Evolutionary conservation across 495 filamentous ascomycete genomes (phyloP).

Genomic region (Aspergillus cristatus): DNA sequence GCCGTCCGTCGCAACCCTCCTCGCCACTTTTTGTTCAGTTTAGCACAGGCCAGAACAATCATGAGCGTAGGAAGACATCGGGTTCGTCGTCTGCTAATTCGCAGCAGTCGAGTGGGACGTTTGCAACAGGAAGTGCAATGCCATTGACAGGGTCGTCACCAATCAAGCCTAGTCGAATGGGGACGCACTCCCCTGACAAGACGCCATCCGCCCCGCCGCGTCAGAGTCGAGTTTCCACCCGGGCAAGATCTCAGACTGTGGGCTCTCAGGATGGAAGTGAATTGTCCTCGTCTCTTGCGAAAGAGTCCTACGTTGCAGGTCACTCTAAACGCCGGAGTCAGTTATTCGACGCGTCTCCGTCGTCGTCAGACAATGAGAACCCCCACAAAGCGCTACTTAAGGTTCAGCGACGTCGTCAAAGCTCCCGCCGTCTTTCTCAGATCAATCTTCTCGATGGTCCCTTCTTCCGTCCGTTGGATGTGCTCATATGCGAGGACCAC

Average conservation of each 20-base stretch:
- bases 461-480: slow-evolving; percentile 80
- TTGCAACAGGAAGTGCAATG: slow-evolving; percentile 66
- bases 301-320: slow-evolving; percentile 58
- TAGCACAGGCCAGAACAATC: slow-evolving; percentile 62
- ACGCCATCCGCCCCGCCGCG: slow-evolving; percentile 28
- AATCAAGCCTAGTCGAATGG: slow-evolving; percentile 58
- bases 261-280: slow-evolving; percentile 90
- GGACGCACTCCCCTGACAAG: slow-evolving; percentile 46
- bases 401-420: slow-evolving; percentile 85
- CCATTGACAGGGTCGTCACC: slow-evolving; percentile 65
- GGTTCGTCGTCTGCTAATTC: slow-evolving; percentile 79
- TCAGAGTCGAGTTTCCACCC: slow-evolving; percentile 38
- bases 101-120: slow-evolving; percentile 60
- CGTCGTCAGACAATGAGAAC: slow-evolving; percentile 95
- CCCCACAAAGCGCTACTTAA: slow-evolving; percentile 84
- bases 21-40: slow-evolving; percentile 92
- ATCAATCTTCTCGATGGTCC: slow-evolving; percentile 76
- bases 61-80: slow-evolving; percentile 69
- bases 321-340: slow-evolving; percentile 90
- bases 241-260: slow-evolving; percentile 83
- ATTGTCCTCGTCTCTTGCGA: slow-evolving; percentile 29
- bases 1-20: slow-evolving; percentile 80
- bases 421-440: slow-evolving; percentile 83
- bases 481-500: slow-evolving; percentile 95
- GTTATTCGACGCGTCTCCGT: slow-evolving; percentile 92